Conservation (phyloP, 2,329 filamentous ascomycete species). For the Xylaria sp. region DNA sequence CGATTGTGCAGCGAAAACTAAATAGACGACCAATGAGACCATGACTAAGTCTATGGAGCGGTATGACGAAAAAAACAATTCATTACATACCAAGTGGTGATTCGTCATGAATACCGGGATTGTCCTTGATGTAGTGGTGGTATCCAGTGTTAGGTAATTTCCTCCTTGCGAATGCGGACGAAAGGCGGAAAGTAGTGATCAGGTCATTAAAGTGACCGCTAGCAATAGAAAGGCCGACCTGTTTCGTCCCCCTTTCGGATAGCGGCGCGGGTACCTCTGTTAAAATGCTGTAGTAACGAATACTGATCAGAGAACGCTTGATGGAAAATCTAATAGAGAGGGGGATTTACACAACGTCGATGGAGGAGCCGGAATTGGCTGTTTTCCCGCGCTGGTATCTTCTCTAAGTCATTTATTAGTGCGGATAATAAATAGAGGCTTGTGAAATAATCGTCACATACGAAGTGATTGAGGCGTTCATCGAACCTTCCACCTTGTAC, state of each 20-base stretch:
- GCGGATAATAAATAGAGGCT: constrained; percentile 10
- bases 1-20: constrained; percentile 26
- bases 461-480: constrained; percentile 11
- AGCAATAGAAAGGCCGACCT: constrained; percentile 9
- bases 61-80: constrained; percentile 12
- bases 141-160: constrained; percentile 12
- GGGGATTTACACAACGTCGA: constrained; percentile 24
- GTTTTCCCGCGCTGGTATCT: not conserved
- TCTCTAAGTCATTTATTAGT: constrained; percentile 21
- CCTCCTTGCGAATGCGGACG: constrained; percentile 4
- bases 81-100: constrained; percentile 21
- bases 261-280: not conserved
- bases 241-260: not conserved
- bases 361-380: constrained; percentile 5
- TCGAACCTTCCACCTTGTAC: constrained; percentile 13
- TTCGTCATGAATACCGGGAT: constrained; percentile 9
- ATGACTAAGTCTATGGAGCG: not conserved
- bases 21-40: constrained; percentile 17
- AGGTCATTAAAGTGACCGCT: constrained; percentile 7
- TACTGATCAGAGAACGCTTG: constrained; percentile 11
- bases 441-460: constrained; percentile 20
- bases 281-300: constrained; percentile 18
- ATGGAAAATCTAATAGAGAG: constrained; percentile 3
- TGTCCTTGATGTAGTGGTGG: constrained; percentile 19
- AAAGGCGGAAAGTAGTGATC: not conserved